Evolutionary conservation across 495 filamentous ascomycete species (phyloP), one percentile per base, ranked within the genome.

Genomic region (Delitschia confertaspora): DNA sequence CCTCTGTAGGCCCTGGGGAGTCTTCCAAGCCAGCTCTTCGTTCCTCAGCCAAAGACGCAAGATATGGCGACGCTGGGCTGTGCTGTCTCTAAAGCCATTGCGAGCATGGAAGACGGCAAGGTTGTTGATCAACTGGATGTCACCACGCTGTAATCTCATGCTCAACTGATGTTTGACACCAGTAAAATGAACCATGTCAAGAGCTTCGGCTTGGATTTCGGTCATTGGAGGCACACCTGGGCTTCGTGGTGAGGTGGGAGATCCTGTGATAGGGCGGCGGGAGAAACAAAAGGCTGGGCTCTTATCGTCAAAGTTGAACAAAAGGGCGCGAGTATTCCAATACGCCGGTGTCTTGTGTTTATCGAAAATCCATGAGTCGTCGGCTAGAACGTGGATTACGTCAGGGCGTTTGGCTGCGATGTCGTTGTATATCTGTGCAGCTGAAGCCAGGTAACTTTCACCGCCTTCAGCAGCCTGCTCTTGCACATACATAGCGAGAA

Each of bases 171-270:
- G 68, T 55, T 71, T 67, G 29, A 76, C 73, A 0, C 71, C 79
- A 0, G 73, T 60, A 54, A 79, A 83, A 49, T 82, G 75, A 26
- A 84, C 39, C 0, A 73, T 68, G 49, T 82, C 78, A 4, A 84
- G 65, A 2, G 79, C 80, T 50, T 84, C 80, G 4, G 76, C 75
- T 53, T 85, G 79, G 0, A 71, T 76, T 57, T 80, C 74, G 0
- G 70, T 75, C 9, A 81, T 77, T 0, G 74, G 68, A 2, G 79
- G 76, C 25, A 82, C 74, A 23, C 62, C 38, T 5, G 62, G 25
- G 0, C 65, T 72, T 6, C 74, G 63, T 6, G 72, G 74, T 6
- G 72, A 64, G 10, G 65, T 64, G 38, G 64, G 62, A 55, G 70
- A 78, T 0, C 78, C 76, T 3, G 75, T 75, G 47, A 81, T 75